Conservation (phyloP, 2,329 filamentous ascomycete genomes). For the Hypoxylon sp. region DNA sequence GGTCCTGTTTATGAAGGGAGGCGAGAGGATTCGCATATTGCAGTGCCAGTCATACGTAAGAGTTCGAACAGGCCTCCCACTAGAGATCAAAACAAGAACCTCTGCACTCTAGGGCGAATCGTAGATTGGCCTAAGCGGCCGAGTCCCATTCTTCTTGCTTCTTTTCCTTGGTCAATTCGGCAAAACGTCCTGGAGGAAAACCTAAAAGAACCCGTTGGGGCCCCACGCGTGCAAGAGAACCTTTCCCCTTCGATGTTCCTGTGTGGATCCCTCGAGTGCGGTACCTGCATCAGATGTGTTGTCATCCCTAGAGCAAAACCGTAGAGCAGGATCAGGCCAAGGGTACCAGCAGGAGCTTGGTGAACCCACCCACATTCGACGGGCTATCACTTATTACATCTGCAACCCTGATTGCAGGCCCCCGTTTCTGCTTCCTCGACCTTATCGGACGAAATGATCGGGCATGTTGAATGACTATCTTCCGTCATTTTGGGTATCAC, state of each 20-base stretch:
- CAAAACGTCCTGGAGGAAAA: slow-evolving; percentile 27
- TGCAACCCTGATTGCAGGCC: slow-evolving; percentile 45
- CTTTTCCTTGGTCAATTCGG: slow-evolving; percentile 23
- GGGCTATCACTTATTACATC: slow-evolving; percentile 44
- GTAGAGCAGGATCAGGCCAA: slow-evolving; percentile 38
- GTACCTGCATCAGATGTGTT: slow-evolving; percentile 48
- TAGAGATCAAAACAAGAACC: slow-evolving; percentile 4
- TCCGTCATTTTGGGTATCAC: slow-evolving; percentile 40
- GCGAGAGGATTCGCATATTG: slow-evolving; percentile 39
- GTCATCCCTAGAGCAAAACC: slow-evolving; percentile 34
- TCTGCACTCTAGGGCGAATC: slow-evolving; percentile 9
- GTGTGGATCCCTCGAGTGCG: slow-evolving; percentile 42
- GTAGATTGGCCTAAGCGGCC: slow-evolving; percentile 24
- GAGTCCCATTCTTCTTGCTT: slow-evolving; percentile 20
- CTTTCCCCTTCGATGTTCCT: slow-evolving; percentile 26
- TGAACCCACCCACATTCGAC: slow-evolving; percentile 36
- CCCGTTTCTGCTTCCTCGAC: slow-evolving; percentile 40
- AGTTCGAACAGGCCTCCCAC: slow-evolving; percentile 38
- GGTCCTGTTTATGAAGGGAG: slow-evolving; percentile 40
- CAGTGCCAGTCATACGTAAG: slow-evolving; percentile 41
- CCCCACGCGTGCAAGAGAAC: slow-evolving; percentile 25
- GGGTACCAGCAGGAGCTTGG: slow-evolving; percentile 32
- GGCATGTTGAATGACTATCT: slow-evolving; percentile 39
- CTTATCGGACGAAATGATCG: slow-evolving; percentile 44
- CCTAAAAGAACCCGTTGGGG: slow-evolving; percentile 24